Conservation (phyloP, 2,329 filamentous ascomycete genomes). For the Pseudomassariella vexata region DNA sequence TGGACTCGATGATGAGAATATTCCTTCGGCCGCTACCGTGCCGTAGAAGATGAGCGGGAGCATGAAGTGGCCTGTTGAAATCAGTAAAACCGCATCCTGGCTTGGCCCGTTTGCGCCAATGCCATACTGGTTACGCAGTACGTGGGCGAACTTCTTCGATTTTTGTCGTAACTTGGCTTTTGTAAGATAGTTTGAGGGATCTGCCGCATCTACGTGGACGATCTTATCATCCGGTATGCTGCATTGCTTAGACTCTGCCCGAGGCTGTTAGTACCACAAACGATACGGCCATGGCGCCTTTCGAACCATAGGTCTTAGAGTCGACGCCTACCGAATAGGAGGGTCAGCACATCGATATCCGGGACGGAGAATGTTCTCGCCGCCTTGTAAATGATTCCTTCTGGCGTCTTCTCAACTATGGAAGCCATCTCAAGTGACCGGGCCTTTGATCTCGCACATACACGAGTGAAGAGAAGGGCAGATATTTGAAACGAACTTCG, state of each 20-base stretch:
- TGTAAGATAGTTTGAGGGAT: slow-evolving; percentile 48
- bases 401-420: slow-evolving; percentile 18
- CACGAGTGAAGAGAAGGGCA: too few species aligned
- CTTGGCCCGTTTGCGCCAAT: slow-evolving; percentile 13
- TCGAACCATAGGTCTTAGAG: too few species aligned
- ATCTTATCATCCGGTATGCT: slow-evolving; percentile 38
- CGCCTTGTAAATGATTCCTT: slow-evolving; percentile 32
- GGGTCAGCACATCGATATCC: slow-evolving; percentile 33
- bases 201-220: slow-evolving; percentile 51
- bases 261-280: not conserved
- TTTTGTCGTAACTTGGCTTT: slow-evolving; percentile 42
- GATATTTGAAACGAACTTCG: too few species aligned
- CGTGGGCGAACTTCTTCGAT: slow-evolving; percentile 47
- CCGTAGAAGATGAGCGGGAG: slow-evolving; percentile 19
- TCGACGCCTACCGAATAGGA: slow-evolving; percentile 41
- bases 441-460: too few species aligned
- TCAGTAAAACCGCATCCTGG: slow-evolving; percentile 18
- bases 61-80: slow-evolving; percentile 18
- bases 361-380: slow-evolving; percentile 27
- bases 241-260: slow-evolving; percentile 28
- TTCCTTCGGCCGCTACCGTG: slow-evolving; percentile 15
- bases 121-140: slow-evolving; percentile 35
- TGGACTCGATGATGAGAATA: slow-evolving; percentile 18
- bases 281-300: not conserved
- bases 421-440: slow-evolving; percentile 25